Conservation (phyloP, 202 grass and related monocot species). For the Panicum hallii region DNA sequence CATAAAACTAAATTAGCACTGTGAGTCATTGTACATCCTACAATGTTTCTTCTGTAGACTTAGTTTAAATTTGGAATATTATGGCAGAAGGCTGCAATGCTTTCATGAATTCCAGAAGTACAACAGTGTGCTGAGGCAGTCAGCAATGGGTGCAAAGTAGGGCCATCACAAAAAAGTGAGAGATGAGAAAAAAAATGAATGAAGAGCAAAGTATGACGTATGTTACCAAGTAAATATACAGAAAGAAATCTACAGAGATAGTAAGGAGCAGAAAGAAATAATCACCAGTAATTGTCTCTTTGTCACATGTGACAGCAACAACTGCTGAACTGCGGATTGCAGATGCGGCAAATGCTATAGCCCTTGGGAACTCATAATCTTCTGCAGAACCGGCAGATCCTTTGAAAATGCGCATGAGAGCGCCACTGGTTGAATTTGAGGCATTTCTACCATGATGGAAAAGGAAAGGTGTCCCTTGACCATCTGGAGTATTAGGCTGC, state of each 20-base stretch:
- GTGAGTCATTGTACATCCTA: conserved; percentile 11
- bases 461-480: conserved; percentile 92
- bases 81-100: background rate
- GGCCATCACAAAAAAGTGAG: background rate
- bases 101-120: conserved; percentile 11
- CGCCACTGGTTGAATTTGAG: conserved; percentile 66
- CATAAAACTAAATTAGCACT: conserved; percentile 19
- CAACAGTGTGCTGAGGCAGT: background rate
- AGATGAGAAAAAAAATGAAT: background rate
- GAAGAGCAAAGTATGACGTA: background rate
- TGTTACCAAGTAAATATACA: conserved; percentile 31
- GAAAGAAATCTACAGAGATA: conserved; percentile 39
- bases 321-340: conserved; percentile 72
- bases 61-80: conserved; percentile 19
- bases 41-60: background rate
- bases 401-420: conserved; percentile 97
- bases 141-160: background rate
- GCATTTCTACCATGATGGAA: conserved; percentile 81
- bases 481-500: conserved; percentile 99
- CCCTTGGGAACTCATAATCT: conserved; percentile 81
- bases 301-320: conserved; percentile 88
- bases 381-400: conserved; percentile 68
- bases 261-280: conserved; percentile 46
- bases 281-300: conserved; percentile 89
- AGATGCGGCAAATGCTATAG: conserved; percentile 87